phyloP scores from a whole-genome alignment of 441 rosid species.

The Jatropha multifida region DNA sequence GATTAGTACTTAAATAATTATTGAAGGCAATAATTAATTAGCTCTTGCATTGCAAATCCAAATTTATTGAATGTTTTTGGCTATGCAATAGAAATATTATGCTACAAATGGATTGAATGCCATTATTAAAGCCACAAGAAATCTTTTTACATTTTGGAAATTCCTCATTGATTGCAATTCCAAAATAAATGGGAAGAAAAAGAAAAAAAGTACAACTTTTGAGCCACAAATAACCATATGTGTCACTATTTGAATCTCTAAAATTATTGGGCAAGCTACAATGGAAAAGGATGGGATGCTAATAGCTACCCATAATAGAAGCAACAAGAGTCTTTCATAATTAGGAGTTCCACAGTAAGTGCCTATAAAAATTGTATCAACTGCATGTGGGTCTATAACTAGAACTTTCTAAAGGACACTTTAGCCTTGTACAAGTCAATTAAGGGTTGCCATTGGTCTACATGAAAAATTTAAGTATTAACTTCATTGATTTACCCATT shows the following conservation, averaged over 20 bases:
- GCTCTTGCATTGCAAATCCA: too few relatives aligned
- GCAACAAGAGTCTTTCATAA: background rate
- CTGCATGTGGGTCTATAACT: background rate
- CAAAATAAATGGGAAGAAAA: background rate
- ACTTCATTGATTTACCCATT: background rate
- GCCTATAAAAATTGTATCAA: background rate
- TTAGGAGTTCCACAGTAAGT: background rate
- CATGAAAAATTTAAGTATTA: background rate
- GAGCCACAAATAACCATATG: background rate
- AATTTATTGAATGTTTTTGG: background rate
- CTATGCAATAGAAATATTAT: background rate
- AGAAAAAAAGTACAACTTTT: background rate
- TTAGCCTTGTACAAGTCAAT: background rate
- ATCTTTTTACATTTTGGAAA: background rate
- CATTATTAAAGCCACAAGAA: background rate
- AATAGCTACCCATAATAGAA: background rate
- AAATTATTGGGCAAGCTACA: background rate
- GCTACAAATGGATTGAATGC: background rate
- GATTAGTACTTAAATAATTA: too few relatives aligned
- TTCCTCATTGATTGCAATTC: slow-evolving; percentile 1
- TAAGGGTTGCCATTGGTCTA: background rate
- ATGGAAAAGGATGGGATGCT: background rate
- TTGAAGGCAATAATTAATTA: too few relatives aligned
- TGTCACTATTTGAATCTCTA: slow-evolving; percentile 3
- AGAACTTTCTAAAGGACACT: background rate